Base-by-base conservation (phyloP, 202 grass and related monocot species). In the Musa balbisiana region DNA sequence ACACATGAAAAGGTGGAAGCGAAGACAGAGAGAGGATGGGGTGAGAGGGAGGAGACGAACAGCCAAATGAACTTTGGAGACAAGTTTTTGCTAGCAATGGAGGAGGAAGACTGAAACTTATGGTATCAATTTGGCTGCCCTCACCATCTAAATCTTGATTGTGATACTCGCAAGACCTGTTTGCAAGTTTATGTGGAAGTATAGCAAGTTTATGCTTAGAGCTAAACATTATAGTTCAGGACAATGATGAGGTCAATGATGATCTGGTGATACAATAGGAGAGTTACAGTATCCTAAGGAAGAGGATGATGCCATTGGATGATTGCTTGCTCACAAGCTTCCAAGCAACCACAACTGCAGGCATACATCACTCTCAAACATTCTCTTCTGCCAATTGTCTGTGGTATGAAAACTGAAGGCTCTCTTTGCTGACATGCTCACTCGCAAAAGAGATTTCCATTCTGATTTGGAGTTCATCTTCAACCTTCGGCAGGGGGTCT, bases 81-180 rank as follows among this genome's bases (percentile, higher is more conserved):
- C 49, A 71, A 71, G 67, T 11, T 71, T 71, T 71, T 24, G 67
- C 67, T 69, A 49, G 9, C 8, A 43, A 50, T 49, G 29, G 2
- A 71, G 29, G 8, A 71, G 33, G 67, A 71, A 51, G 67, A 71
- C 17, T 71, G 67, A 71, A 49, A 16, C 67, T 20, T 50, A 6
- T 51, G 14, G 14, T 8, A 10, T 71, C 21, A 1, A 21, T n/a
- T 12, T 19, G 3, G 14, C 5, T 19, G 16, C 56, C 19, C 15
- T 60, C 5, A 60, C 19, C 56, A 13, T 60, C 16, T 8, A 16
- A 60, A 60, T 16, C 6, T n/a, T n/a, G 4, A 16, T 19, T 60
- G 16, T 16, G 14, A 8, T 6, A 6, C 12, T 60, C 6, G 16
- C 12, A 60, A n/a, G 17, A 8, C 4, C 59, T 8, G 19, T 19